These are phyloP conservation scores for Vaccinium corymbosum DNA, from an alignment of 148 eudicot species.

Conservation along the genomic window DNA sequence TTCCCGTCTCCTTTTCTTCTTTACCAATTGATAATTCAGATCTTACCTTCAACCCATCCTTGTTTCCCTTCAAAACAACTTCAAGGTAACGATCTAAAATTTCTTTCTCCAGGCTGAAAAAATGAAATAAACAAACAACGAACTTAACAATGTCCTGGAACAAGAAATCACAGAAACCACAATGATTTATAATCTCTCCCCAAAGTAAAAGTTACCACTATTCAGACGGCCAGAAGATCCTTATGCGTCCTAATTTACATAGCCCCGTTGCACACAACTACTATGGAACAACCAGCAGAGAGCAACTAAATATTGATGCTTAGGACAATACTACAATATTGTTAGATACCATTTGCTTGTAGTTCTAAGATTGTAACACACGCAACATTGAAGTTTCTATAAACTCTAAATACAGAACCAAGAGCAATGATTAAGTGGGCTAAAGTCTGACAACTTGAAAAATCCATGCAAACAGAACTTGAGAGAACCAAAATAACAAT, in stretches of 20 bases:
- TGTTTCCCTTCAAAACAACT: slow-evolving; percentile 91
- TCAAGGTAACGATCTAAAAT: slow-evolving; percentile 91
- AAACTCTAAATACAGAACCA: background rate
- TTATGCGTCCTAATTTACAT: background rate
- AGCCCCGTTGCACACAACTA: background rate
- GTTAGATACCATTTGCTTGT: too few species aligned
- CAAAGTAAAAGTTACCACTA: background rate
- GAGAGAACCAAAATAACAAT: background rate
- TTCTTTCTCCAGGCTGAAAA: slow-evolving; percentile 89
- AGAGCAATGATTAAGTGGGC: background rate
- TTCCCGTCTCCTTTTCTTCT: background rate
- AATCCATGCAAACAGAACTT: slow-evolving; percentile 3
- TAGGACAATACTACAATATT: background rate
- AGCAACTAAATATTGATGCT: background rate
- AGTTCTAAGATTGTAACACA: background rate
- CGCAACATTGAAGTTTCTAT: background rate
- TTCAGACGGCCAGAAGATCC: background rate
- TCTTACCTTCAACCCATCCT: slow-evolving; percentile 89
- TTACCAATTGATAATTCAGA: background rate
- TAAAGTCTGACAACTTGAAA: background rate
- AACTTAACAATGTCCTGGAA: background rate
- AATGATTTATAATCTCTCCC: background rate
- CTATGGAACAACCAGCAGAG: background rate
- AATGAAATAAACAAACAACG: background rate
- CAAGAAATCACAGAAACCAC: slow-evolving; percentile 13